Percentiles rank a stretch among this genome's conserved stretches.
Evolutionary conservation across 2,329 filamentous ascomycete species (phyloP).

Genomic region (Cladophialophora yegresii): DNA sequence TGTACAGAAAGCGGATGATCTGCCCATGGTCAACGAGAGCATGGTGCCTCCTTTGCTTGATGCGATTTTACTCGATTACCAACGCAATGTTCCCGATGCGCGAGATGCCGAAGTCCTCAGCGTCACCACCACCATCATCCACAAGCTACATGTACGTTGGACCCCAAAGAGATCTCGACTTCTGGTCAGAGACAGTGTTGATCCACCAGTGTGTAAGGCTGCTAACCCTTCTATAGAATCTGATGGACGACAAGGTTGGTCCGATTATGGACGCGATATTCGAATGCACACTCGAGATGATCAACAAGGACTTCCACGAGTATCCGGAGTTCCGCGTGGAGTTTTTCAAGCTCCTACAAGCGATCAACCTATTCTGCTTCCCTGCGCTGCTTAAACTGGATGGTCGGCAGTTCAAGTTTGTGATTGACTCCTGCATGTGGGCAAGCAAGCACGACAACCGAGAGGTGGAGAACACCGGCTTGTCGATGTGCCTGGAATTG

Average conservation of each 20-base stretch:
- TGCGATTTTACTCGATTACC: slow-evolving; percentile 92
- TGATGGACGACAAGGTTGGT: slow-evolving; percentile 98
- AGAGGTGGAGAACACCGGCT: slow-evolving; percentile 90
- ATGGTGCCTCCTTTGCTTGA: slow-evolving; percentile 96
- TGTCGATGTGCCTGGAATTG: slow-evolving; percentile 97
- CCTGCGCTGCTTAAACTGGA: slow-evolving; percentile 90
- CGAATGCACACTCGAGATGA: slow-evolving; percentile 98
- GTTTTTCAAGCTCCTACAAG: slow-evolving; percentile 94
- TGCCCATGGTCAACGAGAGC: slow-evolving; percentile 87
- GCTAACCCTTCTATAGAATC: slow-evolving; percentile 58
- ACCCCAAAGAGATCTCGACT: slow-evolving; percentile 55
- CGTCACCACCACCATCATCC: slow-evolving; percentile 96
- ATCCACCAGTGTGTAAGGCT: slow-evolving; percentile 22
- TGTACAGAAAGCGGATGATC: slow-evolving; percentile 94
- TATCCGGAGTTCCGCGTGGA: slow-evolving; percentile 99
- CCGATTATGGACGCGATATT: slow-evolving; percentile 98
- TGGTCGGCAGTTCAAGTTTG: slow-evolving; percentile 96
- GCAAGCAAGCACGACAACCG: slow-evolving; percentile 99
- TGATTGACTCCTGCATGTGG: slow-evolving; percentile 99
- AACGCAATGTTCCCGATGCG: slow-evolving; percentile 92
- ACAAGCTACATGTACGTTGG: slow-evolving; percentile 87
- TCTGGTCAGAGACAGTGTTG: slow-evolving; percentile 47
- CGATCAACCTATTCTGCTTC: slow-evolving; percentile 98
- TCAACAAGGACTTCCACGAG: slow-evolving; percentile 99
- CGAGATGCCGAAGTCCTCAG: slow-evolving; percentile 95